Conservation (phyloP, 768 basidiomycete species). For the Boletus vinaceobasis region DNA sequence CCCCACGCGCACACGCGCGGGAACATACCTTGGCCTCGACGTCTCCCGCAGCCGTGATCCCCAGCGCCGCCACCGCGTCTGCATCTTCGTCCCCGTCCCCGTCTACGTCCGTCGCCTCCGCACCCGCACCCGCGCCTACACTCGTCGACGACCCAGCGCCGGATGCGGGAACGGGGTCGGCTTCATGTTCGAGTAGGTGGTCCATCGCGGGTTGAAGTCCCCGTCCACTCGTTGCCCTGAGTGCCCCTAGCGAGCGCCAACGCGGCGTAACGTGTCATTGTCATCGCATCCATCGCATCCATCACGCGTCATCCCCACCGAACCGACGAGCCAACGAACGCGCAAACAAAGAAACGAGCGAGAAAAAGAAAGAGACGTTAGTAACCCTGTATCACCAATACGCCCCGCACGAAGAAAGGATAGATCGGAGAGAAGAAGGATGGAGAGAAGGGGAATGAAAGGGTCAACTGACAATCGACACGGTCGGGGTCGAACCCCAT, state of each 20-base stretch:
- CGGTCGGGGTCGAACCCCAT: constrained; percentile 88
- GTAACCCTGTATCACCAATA: background rate
- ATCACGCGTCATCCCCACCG: no score
- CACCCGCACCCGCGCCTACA: constrained; percentile 23
- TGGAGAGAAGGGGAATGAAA: no score
- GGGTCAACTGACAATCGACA: constrained; percentile 69
- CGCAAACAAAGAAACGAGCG: background rate
- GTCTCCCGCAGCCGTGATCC: constrained; percentile 33
- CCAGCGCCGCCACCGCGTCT: constrained; percentile 61
- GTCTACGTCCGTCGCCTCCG: constrained; percentile 10
- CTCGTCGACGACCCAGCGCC: constrained; percentile 26
- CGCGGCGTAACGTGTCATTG: background rate
- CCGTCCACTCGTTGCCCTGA: constrained; percentile 76
- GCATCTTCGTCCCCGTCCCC: constrained; percentile 64
- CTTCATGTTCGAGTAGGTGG: constrained; percentile 77
- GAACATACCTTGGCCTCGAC: constrained; percentile 64
- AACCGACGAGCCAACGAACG: background rate
- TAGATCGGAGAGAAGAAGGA: background rate
- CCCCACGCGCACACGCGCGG: background rate
- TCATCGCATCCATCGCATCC: no score
- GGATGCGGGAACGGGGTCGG: constrained; percentile 68
- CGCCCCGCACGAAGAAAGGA: no score
- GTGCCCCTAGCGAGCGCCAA: constrained; percentile 60
- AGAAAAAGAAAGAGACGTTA: background rate
- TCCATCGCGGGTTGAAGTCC: constrained; percentile 93